These are phyloP conservation scores for Scytalidium lignicola DNA, from an alignment of 2,329 filamentous ascomycete species.

Conservation along the genomic window DNA sequence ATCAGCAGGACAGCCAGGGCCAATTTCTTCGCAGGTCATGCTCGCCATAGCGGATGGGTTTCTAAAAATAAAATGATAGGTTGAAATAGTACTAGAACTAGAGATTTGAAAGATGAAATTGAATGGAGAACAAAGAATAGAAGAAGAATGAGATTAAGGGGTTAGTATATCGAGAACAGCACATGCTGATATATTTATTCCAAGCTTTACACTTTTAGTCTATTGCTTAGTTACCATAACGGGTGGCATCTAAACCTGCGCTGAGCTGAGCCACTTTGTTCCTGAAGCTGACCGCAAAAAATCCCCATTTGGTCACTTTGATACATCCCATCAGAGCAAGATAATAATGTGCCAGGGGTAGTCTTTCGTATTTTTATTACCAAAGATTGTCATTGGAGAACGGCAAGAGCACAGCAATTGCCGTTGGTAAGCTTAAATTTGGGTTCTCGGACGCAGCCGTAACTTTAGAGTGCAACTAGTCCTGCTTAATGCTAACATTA, in stretches of 20 bases:
- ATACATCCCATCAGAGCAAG: not conserved
- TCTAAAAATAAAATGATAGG: not conserved
- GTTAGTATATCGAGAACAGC: not conserved
- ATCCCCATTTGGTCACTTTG: not conserved
- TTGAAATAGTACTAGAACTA: not conserved
- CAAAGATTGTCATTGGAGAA: no score
- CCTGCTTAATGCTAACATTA: no score
- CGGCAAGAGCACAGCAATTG: no score
- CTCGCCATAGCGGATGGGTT: not conserved
- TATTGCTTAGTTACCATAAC: not conserved
- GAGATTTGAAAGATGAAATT: not conserved
- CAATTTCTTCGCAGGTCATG: not conserved
- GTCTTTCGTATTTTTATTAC: not conserved
- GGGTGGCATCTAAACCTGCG: not conserved
- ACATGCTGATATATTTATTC: not conserved
- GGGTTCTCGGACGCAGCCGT: not conserved
- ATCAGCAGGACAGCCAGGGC: conserved; percentile 18
- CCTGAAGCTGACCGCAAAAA: not conserved
- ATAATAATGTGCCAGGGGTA: no score
- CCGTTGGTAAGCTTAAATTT: not conserved
- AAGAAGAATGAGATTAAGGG: not conserved
- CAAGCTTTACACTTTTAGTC: no score
- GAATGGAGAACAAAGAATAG: not conserved
- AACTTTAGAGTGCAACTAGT: not conserved
- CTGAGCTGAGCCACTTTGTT: not conserved